Conservation (phyloP, 2,329 filamentous ascomycete genomes). For the Exophiala sideris region DNA sequence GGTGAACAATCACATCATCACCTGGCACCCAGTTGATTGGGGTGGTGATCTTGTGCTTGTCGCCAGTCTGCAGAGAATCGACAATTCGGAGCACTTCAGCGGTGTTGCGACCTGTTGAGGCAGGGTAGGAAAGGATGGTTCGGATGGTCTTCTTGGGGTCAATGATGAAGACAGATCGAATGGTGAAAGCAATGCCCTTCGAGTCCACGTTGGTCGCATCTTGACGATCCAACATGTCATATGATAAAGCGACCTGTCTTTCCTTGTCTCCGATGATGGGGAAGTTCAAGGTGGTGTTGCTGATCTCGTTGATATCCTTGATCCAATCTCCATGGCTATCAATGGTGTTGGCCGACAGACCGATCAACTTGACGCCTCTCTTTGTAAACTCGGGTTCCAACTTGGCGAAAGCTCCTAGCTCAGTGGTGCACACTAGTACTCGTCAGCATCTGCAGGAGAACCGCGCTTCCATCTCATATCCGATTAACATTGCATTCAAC, state of each 20-base stretch:
- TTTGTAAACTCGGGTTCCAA: conserved; percentile 62
- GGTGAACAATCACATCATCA: conserved; percentile 62
- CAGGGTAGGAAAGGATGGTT: conserved; percentile 60
- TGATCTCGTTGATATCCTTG: conserved; percentile 48
- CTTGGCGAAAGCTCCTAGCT: conserved; percentile 62
- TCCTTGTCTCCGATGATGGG: conserved; percentile 46
- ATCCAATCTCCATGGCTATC: conserved; percentile 54
- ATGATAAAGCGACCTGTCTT: conserved; percentile 39
- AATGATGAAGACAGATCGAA: conserved; percentile 63
- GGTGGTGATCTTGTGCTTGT: conserved; percentile 59
- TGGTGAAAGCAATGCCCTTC: conserved; percentile 57
- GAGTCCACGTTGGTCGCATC: conserved; percentile 44
- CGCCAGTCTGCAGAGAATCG: conserved; percentile 57
- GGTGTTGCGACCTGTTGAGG: conserved; percentile 58
- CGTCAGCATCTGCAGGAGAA: neutral
- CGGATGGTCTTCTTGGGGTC: conserved; percentile 64
- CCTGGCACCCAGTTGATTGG: conserved; percentile 60
- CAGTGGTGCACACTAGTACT: conserved; percentile 51
- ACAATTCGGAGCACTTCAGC: conserved; percentile 57
- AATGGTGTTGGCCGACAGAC: conserved; percentile 57
- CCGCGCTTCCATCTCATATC: neutral
- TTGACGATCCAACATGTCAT: conserved; percentile 43
- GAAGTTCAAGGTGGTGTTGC: conserved; percentile 36
- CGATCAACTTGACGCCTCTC: conserved; percentile 61
- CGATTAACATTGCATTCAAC: neutral